A percentile compares a stretch with the other conserved stretches of the same genome.
Conservation (phyloP, 495 filamentous ascomycete species). For the Neurospora sp. region DNA sequence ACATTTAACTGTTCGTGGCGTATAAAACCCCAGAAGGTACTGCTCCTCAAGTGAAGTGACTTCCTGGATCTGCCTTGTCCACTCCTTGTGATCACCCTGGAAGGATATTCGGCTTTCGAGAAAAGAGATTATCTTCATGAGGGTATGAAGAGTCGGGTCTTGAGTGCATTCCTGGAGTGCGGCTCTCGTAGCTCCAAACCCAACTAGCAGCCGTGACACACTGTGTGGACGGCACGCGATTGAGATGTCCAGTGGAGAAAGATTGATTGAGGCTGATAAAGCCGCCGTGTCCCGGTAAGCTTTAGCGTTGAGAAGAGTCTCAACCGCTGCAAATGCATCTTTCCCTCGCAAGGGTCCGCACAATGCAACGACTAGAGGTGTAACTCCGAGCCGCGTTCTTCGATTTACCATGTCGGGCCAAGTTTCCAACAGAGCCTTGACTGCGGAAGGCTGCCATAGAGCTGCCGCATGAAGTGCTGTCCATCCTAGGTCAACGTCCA, state of each 20-base stretch:
- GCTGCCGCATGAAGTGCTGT: neutral
- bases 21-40: too few relatives aligned
- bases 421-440: neutral
- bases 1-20: too few relatives aligned
- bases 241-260: neutral
- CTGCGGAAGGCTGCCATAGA: neutral
- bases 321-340: neutral
- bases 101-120: neutral
- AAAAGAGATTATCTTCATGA: neutral
- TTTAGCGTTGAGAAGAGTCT: neutral
- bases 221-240: neutral
- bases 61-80: neutral
- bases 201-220: neutral
- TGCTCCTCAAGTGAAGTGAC: neutral
- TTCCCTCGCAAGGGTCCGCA: rapidly evolving
- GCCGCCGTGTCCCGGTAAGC: neutral
- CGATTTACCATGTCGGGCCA: neutral
- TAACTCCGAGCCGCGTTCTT: neutral
- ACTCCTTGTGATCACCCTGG: neutral
- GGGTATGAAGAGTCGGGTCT: neutral
- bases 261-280: neutral
- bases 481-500: neutral
- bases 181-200: neutral
- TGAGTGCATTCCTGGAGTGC: neutral
- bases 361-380: neutral